Evolutionary conservation across 2,329 filamentous ascomycete genomes (phyloP), one percentile per base, ranked within the genome.

Genomic region (Immersiporthe knoxdaviesiana): DNA sequence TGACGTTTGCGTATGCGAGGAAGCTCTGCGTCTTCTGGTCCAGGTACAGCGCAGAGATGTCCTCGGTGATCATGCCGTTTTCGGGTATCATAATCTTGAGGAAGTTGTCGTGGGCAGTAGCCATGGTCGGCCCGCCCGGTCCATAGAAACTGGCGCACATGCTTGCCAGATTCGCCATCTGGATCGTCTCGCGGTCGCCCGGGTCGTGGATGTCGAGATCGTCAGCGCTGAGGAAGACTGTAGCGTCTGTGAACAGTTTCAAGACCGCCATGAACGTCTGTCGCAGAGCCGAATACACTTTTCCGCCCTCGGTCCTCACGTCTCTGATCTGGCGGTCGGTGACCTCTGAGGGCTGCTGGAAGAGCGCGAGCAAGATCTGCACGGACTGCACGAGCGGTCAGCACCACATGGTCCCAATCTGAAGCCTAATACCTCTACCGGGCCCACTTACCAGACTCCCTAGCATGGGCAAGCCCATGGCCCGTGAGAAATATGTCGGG

Each of bases 1-100:
- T 77, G 8, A 79, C 80, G 56, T 84, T 80, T 27, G 91, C 79
- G 14, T 83, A 82, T 60, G 84, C 80, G 69, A 91, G 88, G 63
- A 90, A 78, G 69, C 79, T 75, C 63, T 84, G 82, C 0, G 82
- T 83, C 73, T 84, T 85, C 69, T 85, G 79, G n/a, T 78, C 79
- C 27, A 86, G 74, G 60, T 83, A 82, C 1, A 86, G 73, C 12
- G 82, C 81, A 21, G 81, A 78, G 56, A 84, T 77, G 1, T 81
- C 78, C 14, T 78, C 76, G 2, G 81, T 79, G 7, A 84, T 77
- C 30, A 83, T 80, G 58, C 76, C 77, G 11, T 77, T 73, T 54
- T 80, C 79, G 8, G 77, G 76, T 7, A 81, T 70, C 18, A 85
- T 84, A 0, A 83, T 80, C 27, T 78, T 75, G n/a, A 84, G 78